A percentile compares a stretch with the other conserved stretches of the same genome.
These are phyloP conservation scores for Penicillium sp. DNA, from an alignment of 2,329 filamentous ascomycete genomes.

Conservation along the genomic window DNA sequence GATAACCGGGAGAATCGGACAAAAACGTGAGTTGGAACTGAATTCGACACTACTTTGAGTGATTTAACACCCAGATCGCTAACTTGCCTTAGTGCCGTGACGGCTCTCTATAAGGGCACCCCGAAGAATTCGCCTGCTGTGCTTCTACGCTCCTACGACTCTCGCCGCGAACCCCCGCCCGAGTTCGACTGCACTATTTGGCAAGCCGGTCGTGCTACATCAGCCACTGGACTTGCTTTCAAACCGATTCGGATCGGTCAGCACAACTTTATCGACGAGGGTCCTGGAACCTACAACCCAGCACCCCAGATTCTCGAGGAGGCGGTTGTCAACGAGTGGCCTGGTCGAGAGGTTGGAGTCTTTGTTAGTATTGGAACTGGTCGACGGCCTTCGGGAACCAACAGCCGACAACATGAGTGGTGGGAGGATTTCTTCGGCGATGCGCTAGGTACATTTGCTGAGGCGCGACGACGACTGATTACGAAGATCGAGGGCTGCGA, in stretches of 20 bases:
- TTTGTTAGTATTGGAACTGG: slow-evolving; percentile 96
- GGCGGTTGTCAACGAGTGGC: slow-evolving; percentile 91
- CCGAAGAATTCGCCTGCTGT: slow-evolving; percentile 68
- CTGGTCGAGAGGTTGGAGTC: slow-evolving; percentile 86
- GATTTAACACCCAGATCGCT: slow-evolving; percentile 21
- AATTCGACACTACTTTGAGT: neutral
- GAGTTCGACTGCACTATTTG: slow-evolving; percentile 96
- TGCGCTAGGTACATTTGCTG: slow-evolving; percentile 82
- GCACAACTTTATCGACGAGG: slow-evolving; percentile 91
- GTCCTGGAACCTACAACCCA: slow-evolving; percentile 88
- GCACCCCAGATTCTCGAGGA: slow-evolving; percentile 85
- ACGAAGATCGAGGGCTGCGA: slow-evolving; percentile 96
- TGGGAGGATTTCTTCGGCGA: slow-evolving; percentile 82
- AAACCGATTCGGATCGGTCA: slow-evolving; percentile 95
- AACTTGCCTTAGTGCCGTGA: slow-evolving; percentile 70
- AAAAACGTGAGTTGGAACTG: slow-evolving; percentile 71
- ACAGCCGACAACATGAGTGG: slow-evolving; percentile 74
- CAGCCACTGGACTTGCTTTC: slow-evolving; percentile 87
- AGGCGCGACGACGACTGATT: slow-evolving; percentile 82
- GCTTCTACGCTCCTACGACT: slow-evolving; percentile 91
- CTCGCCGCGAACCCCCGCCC: slow-evolving; percentile 83
- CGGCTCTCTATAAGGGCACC: slow-evolving; percentile 86
- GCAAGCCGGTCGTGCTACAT: slow-evolving; percentile 95
- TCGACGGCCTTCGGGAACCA: slow-evolving; percentile 74
- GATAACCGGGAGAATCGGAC: slow-evolving; percentile 83